Conservation (phyloP, 139 green algal genomes). For the Microglena sp. region DNA sequence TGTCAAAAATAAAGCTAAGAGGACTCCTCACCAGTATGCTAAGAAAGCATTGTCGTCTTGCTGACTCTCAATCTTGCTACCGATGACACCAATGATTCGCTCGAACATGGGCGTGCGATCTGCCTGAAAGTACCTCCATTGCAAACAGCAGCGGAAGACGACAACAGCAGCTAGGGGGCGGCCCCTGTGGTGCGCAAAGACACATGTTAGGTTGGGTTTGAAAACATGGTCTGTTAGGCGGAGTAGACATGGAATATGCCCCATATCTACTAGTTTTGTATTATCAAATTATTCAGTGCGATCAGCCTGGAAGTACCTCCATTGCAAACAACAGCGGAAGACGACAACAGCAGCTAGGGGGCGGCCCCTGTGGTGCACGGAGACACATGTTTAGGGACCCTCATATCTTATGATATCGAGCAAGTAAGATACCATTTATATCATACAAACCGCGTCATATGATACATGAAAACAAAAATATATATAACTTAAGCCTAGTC, state of each 20-base stretch:
- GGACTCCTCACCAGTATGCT: constrained; percentile 68
- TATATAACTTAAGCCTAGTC: no score
- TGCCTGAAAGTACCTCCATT: constrained; percentile 68
- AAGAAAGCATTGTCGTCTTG: constrained; percentile 84
- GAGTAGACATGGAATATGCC: no score
- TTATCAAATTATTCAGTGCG: no score
- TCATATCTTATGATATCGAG: no score
- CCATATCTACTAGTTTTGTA: no score
- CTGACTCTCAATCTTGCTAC: constrained; percentile 69
- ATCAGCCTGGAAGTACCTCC: constrained; percentile 49
- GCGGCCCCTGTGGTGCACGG: constrained; percentile 55
- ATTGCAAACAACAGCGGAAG: constrained; percentile 71
- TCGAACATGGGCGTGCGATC: constrained; percentile 95
- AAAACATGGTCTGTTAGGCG: no score
- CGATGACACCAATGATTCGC: constrained; percentile 86
- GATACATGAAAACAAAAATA: no score
- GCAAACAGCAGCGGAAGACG: constrained; percentile 74
- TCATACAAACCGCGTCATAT: no score
- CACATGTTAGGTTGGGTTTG: no score
- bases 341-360: constrained; percentile 82
- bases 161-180: constrained; percentile 78
- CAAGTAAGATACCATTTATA: no score
- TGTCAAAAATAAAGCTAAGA: neutral
- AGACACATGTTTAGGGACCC: no score
- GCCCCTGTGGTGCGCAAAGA: constrained; percentile 42